phyloP scores from a whole-genome alignment of 371 early-diverging fungal species.

The Syncephalastrum monosporum region DNA sequence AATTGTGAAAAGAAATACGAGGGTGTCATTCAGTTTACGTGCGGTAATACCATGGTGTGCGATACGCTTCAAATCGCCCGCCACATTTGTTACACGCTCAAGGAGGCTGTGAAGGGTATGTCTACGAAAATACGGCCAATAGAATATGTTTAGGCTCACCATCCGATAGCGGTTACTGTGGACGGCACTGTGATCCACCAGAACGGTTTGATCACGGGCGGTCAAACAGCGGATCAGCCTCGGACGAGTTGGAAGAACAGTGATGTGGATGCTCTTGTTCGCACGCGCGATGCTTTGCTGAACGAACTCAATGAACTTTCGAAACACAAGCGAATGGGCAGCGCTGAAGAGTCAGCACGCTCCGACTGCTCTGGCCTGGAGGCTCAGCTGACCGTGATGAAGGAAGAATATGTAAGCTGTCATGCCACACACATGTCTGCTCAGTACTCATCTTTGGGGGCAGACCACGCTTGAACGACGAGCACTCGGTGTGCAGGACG shows the following conservation, averaged over 20 bases:
- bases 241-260: conserved; percentile 86
- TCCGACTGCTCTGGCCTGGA: conserved; percentile 63
- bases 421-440: no score
- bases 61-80: conserved; percentile 87
- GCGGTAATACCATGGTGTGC: conserved; percentile 87
- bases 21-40: conserved; percentile 83
- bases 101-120: conserved; percentile 80
- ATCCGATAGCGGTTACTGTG: conserved; percentile 73
- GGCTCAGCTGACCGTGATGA: conserved; percentile 52
- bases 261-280: conserved; percentile 70
- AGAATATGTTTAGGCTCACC: background rate
- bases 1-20: conserved; percentile 80
- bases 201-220: conserved; percentile 95
- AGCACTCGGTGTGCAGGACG: conserved; percentile 1
- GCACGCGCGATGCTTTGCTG: conserved; percentile 67
- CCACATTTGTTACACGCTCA: conserved; percentile 77
- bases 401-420: conserved; percentile 56
- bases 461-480: conserved; percentile 12
- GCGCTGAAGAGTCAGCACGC: conserved; percentile 62
- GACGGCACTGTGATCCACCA: conserved; percentile 96
- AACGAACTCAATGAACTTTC: conserved; percentile 72
- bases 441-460: no score
- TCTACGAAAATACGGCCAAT: conserved; percentile 5
- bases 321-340: conserved; percentile 68
- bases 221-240: conserved; percentile 41